Conservation (phyloP, 352 stramenopile species). For the Pythium guiyangense region DNA sequence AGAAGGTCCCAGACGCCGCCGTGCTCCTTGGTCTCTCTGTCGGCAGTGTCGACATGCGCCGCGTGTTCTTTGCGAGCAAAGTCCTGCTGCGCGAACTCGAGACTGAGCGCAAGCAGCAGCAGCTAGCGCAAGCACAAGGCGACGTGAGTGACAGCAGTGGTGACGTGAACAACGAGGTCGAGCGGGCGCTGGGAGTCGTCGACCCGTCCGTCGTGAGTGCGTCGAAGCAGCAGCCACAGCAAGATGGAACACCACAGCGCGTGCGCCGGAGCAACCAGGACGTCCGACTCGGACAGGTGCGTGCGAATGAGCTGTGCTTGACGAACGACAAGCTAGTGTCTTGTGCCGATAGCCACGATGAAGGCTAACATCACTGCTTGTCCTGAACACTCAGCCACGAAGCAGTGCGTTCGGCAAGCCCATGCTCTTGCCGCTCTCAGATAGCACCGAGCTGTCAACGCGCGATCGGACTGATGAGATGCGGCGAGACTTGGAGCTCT, state of each 20-base stretch:
- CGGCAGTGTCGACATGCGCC: slow-evolving; percentile 50
- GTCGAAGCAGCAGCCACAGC: slow-evolving; percentile 9
- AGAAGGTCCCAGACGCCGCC: slow-evolving; percentile 18
- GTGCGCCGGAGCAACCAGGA: slow-evolving; percentile 43
- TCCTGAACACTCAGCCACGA: not conserved
- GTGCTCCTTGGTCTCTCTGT: slow-evolving; percentile 35
- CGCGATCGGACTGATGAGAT: slow-evolving; percentile 18
- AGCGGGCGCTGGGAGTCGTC: not conserved
- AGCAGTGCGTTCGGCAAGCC: not conserved
- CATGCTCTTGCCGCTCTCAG: not conserved
- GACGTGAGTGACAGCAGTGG: not conserved
- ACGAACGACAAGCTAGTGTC: not conserved
- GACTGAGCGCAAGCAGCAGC: slow-evolving; percentile 9
- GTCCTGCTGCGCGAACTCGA: slow-evolving; percentile 41
- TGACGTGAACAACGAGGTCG: not conserved
- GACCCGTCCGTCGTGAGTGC: slow-evolving; percentile 9
- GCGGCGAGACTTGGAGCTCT: slow-evolving; percentile 44
- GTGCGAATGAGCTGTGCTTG: not conserved
- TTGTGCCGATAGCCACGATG: no score
- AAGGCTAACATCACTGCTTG: not conserved
- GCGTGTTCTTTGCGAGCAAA: slow-evolving; percentile 48
- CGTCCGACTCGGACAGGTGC: slow-evolving; percentile 13
- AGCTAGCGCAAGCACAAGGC: not conserved
- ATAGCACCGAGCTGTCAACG: not conserved
- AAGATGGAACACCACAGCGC: slow-evolving; percentile 6